Percentiles rank a stretch among this genome's conserved stretches.
Conservation (phyloP, 805 yeast genomes). For the Torulaspora microellipsoides region DNA sequence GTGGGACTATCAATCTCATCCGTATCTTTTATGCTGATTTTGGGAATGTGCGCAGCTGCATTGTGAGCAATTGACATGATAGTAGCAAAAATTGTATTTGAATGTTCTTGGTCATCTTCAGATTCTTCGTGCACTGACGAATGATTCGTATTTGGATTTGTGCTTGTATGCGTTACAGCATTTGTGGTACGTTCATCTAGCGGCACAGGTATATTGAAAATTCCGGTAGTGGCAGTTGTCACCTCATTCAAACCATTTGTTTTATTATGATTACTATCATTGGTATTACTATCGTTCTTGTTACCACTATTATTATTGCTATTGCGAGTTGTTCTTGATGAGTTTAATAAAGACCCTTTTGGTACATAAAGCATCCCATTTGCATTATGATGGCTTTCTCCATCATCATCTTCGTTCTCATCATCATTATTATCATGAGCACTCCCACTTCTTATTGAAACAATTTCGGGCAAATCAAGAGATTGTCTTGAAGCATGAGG, state of each 20-base stretch:
- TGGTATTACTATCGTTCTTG: background rate
- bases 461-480: slow-evolving; percentile 26
- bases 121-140: background rate
- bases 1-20: slow-evolving; percentile 8
- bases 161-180: background rate
- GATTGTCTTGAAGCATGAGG: slow-evolving; percentile 3
- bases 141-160: slow-evolving; percentile 2
- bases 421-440: slow-evolving; percentile 7
- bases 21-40: slow-evolving; percentile 10
- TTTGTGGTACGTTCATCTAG: slow-evolving; percentile 1
- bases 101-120: slow-evolving; percentile 6
- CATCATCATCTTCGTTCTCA: background rate
- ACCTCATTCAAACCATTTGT: slow-evolving; percentile 1
- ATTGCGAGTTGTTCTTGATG: slow-evolving; percentile 5
- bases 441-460: slow-evolving; percentile 20
- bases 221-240: slow-evolving; percentile 9
- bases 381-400: background rate
- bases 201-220: slow-evolving; percentile 19
- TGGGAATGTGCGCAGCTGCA: slow-evolving; percentile 37
- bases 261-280: slow-evolving; percentile 1
- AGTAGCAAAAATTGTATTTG: slow-evolving; percentile 40
- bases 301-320: slow-evolving; percentile 1
- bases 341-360: slow-evolving; percentile 23
- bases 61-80: slow-evolving; percentile 45
- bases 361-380: slow-evolving; percentile 7